Base-by-base conservation (phyloP, 768 basidiomycete species). In the Boletellus sp. region DNA sequence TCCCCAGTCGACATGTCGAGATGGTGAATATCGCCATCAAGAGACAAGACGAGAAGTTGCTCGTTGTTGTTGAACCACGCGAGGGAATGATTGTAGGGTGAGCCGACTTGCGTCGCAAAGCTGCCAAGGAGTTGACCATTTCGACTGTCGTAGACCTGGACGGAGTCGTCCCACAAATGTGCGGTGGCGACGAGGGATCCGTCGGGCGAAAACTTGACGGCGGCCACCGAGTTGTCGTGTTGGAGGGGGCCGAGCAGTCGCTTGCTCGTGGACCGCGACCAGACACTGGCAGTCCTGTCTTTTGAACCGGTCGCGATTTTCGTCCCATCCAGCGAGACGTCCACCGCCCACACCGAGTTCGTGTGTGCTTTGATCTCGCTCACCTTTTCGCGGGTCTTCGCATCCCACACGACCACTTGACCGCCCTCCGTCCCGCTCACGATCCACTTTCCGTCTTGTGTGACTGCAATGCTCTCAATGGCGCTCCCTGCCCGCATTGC, bases 161-260 rank as follows among this genome's bases (percentile, higher is more conserved):
- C 15, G 12, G 44, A 40, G 3, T 42, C 1, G 17, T 20, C 6
- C 9, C 13, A n/a, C n/a, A n/a, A n/a, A n/a, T n/a, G n/a, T 31
- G 45, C 47, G 5, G 32, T 28, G 8, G 53, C 49, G 10, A 59
- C 13, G 15, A 38, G 22, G 16, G 20, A 9, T 6, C 57, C 50
- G 5, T 37, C n/a, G 4, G 57, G 57, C 3, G 57, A 58, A n/a
- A 51, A 59, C 5, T 40, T 55, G 34, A 47, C 23, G 3, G 44
- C 43, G 15, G 20, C 50, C 12, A 52, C 24, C 6, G 0, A 12
- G 4, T 15, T 13, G 10, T 19, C 5, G 12, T 44, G 22, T 16
- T 22, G 10, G 19, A 37, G 10, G 10, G 38, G 45, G 6, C 17
- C 36, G 3, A 48, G 36, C 0, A 57, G 37, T 9, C 15, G 56